These are phyloP conservation scores for Fusarium papillatum DNA, from an alignment of 2,329 filamentous ascomycete species.

Conservation along the genomic window DNA sequence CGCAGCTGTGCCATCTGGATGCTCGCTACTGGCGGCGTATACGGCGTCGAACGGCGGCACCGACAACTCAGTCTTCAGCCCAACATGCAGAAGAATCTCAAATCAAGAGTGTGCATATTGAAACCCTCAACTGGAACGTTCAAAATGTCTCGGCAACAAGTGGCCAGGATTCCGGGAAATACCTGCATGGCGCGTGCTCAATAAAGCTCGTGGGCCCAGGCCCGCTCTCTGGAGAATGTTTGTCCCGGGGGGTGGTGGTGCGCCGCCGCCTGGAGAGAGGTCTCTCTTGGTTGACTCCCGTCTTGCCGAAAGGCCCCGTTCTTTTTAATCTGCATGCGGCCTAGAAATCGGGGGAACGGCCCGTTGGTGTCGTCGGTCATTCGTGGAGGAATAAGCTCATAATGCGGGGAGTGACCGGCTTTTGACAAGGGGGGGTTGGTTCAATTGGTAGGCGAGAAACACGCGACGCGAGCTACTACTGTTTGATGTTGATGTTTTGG, in stretches of 20 bases:
- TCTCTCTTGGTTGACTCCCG: constrained; percentile 19
- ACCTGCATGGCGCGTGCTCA: constrained; percentile 1
- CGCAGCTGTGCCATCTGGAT: background rate
- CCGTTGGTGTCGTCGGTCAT: constrained; percentile 20
- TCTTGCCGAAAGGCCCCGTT: constrained; percentile 18
- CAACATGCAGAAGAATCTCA: background rate
- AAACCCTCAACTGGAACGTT: background rate
- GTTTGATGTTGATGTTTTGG: background rate
- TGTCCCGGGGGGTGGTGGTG: background rate
- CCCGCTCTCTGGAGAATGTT: background rate
- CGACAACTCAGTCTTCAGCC: background rate
- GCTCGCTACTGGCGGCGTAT: background rate
- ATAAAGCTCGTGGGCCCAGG: background rate
- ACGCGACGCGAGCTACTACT: background rate
- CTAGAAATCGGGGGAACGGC: constrained; percentile 29
- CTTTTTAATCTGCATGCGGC: constrained; percentile 2
- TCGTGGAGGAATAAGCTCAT: constrained; percentile 32
- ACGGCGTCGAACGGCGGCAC: background rate
- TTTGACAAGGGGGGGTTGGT: background rate
- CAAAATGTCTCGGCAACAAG: background rate
- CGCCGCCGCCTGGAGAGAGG: background rate
- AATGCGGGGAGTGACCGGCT: constrained; percentile 30
- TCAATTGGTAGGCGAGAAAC: background rate
- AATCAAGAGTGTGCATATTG: background rate
- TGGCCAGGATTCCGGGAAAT: background rate